These are phyloP conservation scores for Pinus taeda DNA, from an alignment of 75 land plant species.

Conservation along the genomic window DNA sequence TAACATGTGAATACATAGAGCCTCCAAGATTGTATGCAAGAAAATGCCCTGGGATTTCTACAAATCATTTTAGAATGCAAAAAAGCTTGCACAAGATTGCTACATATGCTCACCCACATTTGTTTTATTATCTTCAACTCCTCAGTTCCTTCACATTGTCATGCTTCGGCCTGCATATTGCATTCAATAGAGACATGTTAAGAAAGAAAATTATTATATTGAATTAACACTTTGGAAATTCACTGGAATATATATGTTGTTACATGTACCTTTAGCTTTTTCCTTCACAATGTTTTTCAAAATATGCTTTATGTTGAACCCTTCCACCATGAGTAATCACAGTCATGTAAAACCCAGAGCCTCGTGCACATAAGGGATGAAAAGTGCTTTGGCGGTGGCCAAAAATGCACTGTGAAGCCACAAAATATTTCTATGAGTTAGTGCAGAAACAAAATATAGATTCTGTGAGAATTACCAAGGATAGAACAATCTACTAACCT, in stretches of 20 bases:
- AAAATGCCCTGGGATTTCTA: no score
- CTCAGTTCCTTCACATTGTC: constrained; percentile 51
- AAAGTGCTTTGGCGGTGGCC: constrained; percentile 81
- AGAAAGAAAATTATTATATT: neutral
- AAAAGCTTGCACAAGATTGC: neutral
- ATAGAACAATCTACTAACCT: neutral
- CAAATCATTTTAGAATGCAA: neutral
- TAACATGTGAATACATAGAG: no score
- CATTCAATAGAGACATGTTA: no score
- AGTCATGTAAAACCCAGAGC: constrained; percentile 73
- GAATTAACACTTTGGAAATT: neutral
- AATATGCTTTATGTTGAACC: constrained; percentile 84
- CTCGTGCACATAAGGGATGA: constrained; percentile 87
- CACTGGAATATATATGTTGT: neutral
- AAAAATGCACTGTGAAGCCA: constrained; percentile 66
- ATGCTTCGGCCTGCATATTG: constrained; percentile 56
- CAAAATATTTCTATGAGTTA: neutral
- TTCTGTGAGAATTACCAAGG: neutral
- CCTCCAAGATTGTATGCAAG: neutral
- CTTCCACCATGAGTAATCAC: constrained; percentile 43
- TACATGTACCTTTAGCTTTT: constrained; percentile 63
- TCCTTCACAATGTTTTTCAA: constrained; percentile 84
- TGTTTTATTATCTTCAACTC: constrained; percentile 58
- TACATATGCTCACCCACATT: constrained; percentile 57
- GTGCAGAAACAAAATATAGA: neutral